Percentiles rank a stretch among this genome's conserved stretches.
phyloP scores from a whole-genome alignment of 176 grass and related monocot species.

The Oryza brachyantha region DNA sequence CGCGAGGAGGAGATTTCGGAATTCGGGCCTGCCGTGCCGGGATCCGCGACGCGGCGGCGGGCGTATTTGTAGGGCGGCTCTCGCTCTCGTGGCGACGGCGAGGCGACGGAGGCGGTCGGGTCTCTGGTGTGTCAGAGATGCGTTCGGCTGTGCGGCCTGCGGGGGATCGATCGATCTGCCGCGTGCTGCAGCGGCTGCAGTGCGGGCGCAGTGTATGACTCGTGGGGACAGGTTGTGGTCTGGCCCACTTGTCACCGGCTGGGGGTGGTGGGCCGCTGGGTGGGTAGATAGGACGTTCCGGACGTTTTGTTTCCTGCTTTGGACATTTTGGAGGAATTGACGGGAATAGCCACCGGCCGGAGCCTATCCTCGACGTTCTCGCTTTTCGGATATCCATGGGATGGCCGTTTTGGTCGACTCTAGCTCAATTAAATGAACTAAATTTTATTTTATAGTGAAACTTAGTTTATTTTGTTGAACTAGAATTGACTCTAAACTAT shows the following conservation, averaged over 20 bases:
- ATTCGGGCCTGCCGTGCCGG: constrained; percentile 34
- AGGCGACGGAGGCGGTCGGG: constrained; percentile 15
- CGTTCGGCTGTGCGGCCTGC: not conserved
- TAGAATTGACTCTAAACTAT: too few species aligned
- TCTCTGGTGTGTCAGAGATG: constrained; percentile 26
- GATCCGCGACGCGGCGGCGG: constrained; percentile 32
- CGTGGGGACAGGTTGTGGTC: not conserved
- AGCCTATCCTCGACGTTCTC: not conserved
- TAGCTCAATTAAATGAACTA: too few species aligned
- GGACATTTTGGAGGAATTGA: not conserved
- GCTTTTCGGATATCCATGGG: not conserved
- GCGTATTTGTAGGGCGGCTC: constrained; percentile 31
- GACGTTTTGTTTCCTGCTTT: not conserved
- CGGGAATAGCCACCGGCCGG: not conserved
- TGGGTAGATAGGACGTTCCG: not conserved
- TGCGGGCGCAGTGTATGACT: not conserved
- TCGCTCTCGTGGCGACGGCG: constrained; percentile 30
- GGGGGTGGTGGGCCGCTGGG: rapidly evolving
- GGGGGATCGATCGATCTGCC: not conserved
- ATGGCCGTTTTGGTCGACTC: too few species aligned
- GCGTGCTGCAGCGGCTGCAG: not conserved
- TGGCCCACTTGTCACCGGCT: not conserved
- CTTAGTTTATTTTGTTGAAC: too few species aligned
- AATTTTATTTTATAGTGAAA: too few species aligned
- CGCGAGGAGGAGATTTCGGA: not conserved